Conservation (phyloP, 75 land plant species). For the Gnetum montanum region DNA sequence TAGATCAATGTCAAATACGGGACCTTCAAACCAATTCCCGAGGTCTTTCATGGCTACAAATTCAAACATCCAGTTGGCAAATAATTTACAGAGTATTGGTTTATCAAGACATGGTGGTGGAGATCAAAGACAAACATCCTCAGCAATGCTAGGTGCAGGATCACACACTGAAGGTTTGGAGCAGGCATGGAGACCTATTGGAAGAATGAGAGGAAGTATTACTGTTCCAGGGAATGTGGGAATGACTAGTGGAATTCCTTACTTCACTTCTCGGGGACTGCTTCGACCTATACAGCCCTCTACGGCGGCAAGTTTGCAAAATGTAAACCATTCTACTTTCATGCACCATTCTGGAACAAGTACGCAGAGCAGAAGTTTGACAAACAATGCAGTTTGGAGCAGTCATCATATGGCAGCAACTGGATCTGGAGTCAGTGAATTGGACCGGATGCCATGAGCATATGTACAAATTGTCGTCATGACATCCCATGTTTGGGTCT, state of each 20-base stretch:
- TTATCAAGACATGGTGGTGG: constrained; percentile 6
- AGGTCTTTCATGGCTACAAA: constrained; percentile 3
- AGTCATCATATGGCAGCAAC: too few relatives aligned
- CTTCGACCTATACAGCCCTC: too few relatives aligned
- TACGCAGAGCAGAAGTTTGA: too few relatives aligned
- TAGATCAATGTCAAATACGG: constrained; percentile 9
- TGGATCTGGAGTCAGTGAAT: too few relatives aligned
- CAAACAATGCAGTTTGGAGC: too few relatives aligned
- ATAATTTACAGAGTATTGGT: constrained; percentile 2
- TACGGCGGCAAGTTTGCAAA: too few relatives aligned
- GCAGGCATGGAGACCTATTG: constrained; percentile 47
- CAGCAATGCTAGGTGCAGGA: neutral
- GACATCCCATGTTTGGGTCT: too few relatives aligned
- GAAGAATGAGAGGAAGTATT: constrained; percentile 57
- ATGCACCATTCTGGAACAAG: too few relatives aligned
- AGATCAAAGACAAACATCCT: constrained; percentile 9
- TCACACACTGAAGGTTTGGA: constrained; percentile 12
- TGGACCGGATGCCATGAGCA: too few relatives aligned
- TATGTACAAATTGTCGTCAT: too few relatives aligned
- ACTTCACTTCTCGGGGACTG: too few relatives aligned
- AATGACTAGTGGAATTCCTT: constrained; percentile 1
- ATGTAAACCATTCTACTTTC: too few relatives aligned
- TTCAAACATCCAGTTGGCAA: neutral
- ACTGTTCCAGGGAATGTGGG: neutral
- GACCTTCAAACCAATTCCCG: constrained; percentile 3